These are phyloP conservation scores for Moricandia arvensis DNA, from an alignment of 345 rosid genomes.

Conservation along the genomic window DNA sequence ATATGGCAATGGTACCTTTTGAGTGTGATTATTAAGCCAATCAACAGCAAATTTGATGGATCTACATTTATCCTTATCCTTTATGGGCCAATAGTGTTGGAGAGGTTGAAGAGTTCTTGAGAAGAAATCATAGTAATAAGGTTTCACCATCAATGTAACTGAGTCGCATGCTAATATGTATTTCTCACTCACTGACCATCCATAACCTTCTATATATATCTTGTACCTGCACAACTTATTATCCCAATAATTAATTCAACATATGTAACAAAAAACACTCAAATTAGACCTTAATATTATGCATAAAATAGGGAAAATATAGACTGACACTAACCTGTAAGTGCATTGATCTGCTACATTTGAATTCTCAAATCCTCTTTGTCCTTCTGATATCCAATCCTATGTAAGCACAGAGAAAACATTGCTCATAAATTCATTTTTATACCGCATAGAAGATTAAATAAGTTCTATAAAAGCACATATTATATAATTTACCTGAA, in stretches of 20 bases:
- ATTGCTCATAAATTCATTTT: background rate
- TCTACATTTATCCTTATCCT: constrained; percentile 52
- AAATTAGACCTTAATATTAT: constrained; percentile 4
- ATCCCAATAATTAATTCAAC: background rate
- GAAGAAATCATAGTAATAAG: constrained; percentile 40
- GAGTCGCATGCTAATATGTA: constrained; percentile 43
- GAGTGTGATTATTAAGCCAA: constrained; percentile 68
- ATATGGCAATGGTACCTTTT: constrained; percentile 43
- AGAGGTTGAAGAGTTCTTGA: constrained; percentile 41
- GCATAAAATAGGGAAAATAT: background rate
- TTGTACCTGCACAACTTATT: constrained; percentile 49
- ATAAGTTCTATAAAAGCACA: background rate
- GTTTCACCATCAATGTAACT: constrained; percentile 37
- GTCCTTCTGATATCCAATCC: constrained; percentile 78
- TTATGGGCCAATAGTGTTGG: constrained; percentile 69
- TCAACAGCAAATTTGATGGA: constrained; percentile 79
- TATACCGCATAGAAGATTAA: background rate
- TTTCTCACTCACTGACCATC: constrained; percentile 46
- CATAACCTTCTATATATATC: constrained; percentile 76
- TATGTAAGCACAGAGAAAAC: constrained; percentile 22
- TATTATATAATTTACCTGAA: constrained; percentile 44
- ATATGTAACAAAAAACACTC: background rate
- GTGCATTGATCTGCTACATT: constrained; percentile 69
- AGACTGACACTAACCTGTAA: constrained; percentile 47
- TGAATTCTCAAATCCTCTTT: constrained; percentile 69